phyloP scores from a whole-genome alignment of 495 filamentous ascomycete genomes.

The Hyaloscypha hepaticicola region DNA sequence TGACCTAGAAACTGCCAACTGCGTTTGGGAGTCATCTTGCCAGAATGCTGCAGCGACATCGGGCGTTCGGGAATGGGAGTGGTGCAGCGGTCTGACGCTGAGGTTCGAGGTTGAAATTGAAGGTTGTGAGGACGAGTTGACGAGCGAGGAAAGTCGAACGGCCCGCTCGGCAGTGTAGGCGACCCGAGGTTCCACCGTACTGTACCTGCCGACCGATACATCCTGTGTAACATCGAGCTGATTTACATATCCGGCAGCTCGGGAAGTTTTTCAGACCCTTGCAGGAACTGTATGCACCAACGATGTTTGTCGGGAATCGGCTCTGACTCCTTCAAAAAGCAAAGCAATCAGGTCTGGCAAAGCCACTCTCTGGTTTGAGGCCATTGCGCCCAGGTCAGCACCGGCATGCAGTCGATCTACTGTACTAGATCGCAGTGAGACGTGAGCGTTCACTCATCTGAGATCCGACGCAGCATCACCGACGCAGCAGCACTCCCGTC shows the following conservation, averaged over 20 bases:
- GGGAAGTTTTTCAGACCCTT: conserved; percentile 4
- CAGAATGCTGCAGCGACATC: background rate
- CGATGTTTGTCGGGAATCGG: conserved; percentile 4
- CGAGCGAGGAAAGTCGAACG: background rate
- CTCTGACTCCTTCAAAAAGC: conserved; percentile 1
- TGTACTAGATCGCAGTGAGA: background rate
- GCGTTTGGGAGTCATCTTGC: background rate
- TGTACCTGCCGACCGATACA: background rate
- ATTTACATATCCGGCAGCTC: conserved; percentile 8
- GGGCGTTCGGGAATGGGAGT: background rate
- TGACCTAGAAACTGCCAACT: background rate
- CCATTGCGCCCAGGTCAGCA: background rate
- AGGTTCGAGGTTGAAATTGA: background rate
- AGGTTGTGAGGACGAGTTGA: background rate
- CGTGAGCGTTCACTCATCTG: background rate
- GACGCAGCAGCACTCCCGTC: background rate
- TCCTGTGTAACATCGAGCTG: background rate
- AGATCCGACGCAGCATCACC: background rate
- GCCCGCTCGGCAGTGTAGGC: background rate
- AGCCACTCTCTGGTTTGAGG: background rate
- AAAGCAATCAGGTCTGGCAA: background rate
- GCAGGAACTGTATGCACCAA: background rate
- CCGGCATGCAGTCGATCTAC: background rate
- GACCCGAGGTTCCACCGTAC: too few species aligned
- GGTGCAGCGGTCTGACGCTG: background rate